Conservation (phyloP, 768 basidiomycete genomes). For the Leucocoprinus leucothites region DNA sequence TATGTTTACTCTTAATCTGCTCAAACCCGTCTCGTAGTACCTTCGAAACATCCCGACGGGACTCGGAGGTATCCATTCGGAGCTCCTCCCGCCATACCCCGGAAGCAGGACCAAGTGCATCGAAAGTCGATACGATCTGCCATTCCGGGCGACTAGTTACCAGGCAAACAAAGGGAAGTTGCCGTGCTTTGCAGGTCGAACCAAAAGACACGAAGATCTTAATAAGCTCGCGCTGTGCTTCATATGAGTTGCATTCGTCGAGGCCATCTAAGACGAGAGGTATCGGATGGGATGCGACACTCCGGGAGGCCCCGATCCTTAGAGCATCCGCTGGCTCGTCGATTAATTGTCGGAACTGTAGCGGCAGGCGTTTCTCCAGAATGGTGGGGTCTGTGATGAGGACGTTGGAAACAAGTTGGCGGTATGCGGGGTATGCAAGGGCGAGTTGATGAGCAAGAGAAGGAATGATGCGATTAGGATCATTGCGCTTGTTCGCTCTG, state of each 20-base stretch:
- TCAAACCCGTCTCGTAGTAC: neutral
- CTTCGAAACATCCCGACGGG: neutral
- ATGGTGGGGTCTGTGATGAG: neutral
- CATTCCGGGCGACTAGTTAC: neutral
- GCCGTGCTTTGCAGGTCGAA: neutral
- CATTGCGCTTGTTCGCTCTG: too few species aligned
- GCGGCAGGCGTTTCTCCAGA: too few species aligned
- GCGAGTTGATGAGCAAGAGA: slow-evolving; percentile 3
- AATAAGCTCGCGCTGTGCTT: neutral
- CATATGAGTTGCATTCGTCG: neutral
- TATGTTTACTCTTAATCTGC: too few species aligned
- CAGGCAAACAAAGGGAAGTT: neutral
- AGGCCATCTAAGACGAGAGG: slow-evolving; percentile 1
- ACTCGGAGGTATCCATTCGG: neutral
- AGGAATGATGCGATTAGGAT: too few species aligned
- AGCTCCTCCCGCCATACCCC: neutral
- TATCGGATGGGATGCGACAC: neutral
- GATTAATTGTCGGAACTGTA: neutral
- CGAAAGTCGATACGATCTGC: neutral
- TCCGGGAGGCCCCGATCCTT: too few species aligned
- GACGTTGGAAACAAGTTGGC: neutral
- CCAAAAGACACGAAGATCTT: neutral
- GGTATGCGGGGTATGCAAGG: neutral
- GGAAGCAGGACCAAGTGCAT: neutral
- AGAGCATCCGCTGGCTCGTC: neutral